phyloP scores from a whole-genome alignment of 345 rosid genomes.

The Moringa oleifera region DNA sequence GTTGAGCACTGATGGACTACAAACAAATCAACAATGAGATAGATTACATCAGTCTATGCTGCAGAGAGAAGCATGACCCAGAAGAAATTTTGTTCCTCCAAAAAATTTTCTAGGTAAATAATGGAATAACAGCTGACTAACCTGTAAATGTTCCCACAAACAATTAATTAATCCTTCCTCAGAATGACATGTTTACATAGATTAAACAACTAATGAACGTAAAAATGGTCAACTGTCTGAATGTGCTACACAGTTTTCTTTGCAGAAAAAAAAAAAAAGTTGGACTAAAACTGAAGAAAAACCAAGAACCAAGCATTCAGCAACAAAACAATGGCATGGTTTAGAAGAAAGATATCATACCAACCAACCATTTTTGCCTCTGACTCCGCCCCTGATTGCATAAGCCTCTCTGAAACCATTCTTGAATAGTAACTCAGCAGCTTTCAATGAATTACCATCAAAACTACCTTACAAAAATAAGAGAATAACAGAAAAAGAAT shows the following conservation, averaged over 20 bases:
- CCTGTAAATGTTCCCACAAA: neutral
- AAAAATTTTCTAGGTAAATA: neutral
- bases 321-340: neutral
- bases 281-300: neutral
- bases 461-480: conserved; percentile 71
- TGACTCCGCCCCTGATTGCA: conserved; percentile 74
- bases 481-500: neutral
- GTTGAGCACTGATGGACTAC: too few relatives aligned
- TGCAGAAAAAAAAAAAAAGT: too few relatives aligned
- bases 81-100: neutral
- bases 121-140: neutral
- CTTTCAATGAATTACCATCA: conserved; percentile 77
- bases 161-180: neutral
- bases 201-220: neutral
- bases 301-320: conserved; percentile 2
- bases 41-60: neutral
- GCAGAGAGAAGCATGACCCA: neutral
- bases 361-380: conserved; percentile 92
- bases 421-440: conserved; percentile 61
- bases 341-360: conserved; percentile 41
- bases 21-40: too few relatives aligned
- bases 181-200: neutral
- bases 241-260: neutral
- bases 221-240: neutral
- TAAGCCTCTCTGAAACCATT: conserved; percentile 86